Conservation (phyloP, 2,329 filamentous ascomycete genomes). For the Alternaria viburni region DNA sequence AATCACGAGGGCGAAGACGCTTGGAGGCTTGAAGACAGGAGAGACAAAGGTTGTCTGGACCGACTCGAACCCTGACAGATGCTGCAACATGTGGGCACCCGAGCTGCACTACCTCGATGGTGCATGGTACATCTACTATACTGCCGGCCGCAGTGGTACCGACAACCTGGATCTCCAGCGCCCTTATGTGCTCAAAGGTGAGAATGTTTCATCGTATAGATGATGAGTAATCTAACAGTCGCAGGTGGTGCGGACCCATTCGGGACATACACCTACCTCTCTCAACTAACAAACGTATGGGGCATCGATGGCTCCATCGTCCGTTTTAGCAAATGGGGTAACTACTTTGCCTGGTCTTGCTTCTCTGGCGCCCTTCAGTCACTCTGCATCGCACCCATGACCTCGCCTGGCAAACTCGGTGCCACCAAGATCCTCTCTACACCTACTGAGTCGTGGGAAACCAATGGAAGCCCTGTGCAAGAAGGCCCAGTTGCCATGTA, state of each 20-base stretch:
- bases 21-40: conserved; percentile 62
- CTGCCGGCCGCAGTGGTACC: conserved; percentile 51
- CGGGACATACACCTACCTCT: conserved; percentile 59
- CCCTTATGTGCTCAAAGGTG: conserved; percentile 60
- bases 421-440: conserved; percentile 57
- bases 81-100: conserved; percentile 62
- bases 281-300: conserved; percentile 53
- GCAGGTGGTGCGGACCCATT: conserved; percentile 60
- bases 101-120: conserved; percentile 60
- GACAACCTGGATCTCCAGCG: conserved; percentile 59
- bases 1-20: conserved; percentile 61
- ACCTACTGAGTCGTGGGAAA: conserved; percentile 61
- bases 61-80: conserved; percentile 54
- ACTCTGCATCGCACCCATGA: conserved; percentile 51
- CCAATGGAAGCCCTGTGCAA: conserved; percentile 58
- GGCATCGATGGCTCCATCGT: conserved; percentile 62
- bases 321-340: conserved; percentile 53
- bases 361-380: conserved; percentile 54
- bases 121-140: conserved; percentile 65
- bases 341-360: conserved; percentile 64
- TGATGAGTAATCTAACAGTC: not conserved
- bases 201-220: not conserved
- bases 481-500: conserved; percentile 63
- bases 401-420: conserved; percentile 54
- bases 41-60: conserved; percentile 60